Conservation (phyloP, 768 basidiomycete genomes). For the Tulasnella sp. region DNA sequence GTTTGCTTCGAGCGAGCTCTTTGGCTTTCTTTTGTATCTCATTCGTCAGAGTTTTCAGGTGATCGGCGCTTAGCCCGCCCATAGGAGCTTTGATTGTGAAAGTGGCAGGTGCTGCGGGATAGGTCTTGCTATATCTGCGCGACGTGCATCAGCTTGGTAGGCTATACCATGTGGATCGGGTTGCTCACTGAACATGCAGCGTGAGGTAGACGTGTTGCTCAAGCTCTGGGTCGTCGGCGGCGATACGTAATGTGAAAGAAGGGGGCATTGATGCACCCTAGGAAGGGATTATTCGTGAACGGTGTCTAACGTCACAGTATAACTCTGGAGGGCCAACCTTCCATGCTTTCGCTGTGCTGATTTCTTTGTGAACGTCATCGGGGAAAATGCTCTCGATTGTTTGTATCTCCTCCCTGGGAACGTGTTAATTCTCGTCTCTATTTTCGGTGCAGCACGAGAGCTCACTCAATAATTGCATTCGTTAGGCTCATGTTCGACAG, state of each 20-base stretch:
- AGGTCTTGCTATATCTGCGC: conserved; percentile 17
- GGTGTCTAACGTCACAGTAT: not conserved
- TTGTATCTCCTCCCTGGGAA: conserved; percentile 63
- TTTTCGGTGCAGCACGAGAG: not conserved
- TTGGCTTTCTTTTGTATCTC: conserved; percentile 63
- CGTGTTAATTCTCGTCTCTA: not conserved
- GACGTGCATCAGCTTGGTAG: conserved; percentile 18
- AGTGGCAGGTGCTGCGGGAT: conserved; percentile 16
- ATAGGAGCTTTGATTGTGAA: conserved; percentile 25
- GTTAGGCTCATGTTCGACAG: conserved; percentile 10
- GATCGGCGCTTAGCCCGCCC: conserved; percentile 48
- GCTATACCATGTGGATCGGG: not conserved
- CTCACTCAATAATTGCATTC: conserved; percentile 24
- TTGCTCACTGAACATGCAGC: conserved; percentile 63
- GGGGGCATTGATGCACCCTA: conserved; percentile 66
- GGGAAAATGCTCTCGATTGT: conserved; percentile 77
- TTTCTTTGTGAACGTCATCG: conserved; percentile 64
- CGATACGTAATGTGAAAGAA: conserved; percentile 71
- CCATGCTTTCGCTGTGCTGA: conserved; percentile 74
- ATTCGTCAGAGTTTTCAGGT: conserved; percentile 54
- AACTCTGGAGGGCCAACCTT: conserved; percentile 49
- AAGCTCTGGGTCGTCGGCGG: conserved; percentile 57
- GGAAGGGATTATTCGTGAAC: not conserved
- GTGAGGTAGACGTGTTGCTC: conserved; percentile 58
- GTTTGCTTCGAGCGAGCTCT: conserved; percentile 48